phyloP scores from a whole-genome alignment of 1,139 yeast genomes.

The Yamadazyma pseudoaaseri region DNA sequence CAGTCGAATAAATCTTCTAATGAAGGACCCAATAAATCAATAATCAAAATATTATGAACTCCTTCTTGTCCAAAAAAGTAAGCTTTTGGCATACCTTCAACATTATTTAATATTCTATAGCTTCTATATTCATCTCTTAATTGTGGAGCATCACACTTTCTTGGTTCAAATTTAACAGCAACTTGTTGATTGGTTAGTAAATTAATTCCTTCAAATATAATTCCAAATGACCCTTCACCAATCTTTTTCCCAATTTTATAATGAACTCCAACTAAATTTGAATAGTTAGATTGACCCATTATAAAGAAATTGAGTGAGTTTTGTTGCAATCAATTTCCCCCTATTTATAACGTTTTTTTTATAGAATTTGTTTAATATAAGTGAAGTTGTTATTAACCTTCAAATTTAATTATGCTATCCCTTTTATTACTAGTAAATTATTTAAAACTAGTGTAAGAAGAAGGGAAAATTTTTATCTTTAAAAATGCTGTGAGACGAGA shows the following conservation, averaged over 20 bases:
- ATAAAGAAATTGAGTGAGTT: no score
- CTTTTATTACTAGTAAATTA: no score
- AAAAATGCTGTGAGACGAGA: conserved; percentile 4
- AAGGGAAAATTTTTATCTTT: conserved; percentile 3
- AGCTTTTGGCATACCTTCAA: conserved; percentile 69
- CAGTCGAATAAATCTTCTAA: conserved; percentile 78
- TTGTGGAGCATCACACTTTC: conserved; percentile 81
- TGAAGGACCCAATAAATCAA: conserved; percentile 74
- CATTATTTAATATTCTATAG: conserved; percentile 61
- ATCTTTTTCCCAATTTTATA: conserved; percentile 95
- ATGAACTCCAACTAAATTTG: conserved; percentile 61
- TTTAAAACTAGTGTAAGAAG: no score
- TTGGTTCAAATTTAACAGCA: conserved; percentile 76
- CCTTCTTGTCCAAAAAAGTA: conserved; percentile 83
- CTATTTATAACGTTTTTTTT: no score
- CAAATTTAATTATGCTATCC: no score
- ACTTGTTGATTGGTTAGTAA: conserved; percentile 75
- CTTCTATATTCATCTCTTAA: conserved; percentile 75
- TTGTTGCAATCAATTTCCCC: no score
- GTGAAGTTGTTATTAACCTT: no score
- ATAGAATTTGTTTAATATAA: no score
- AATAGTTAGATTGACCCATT: conserved; percentile 14
- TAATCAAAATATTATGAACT: conserved; percentile 68
- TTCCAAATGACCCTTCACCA: conserved; percentile 98
- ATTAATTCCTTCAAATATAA: conserved; percentile 92